Conservation (phyloP, 2,329 filamentous ascomycete genomes). For the Emmonsia crescens region DNA sequence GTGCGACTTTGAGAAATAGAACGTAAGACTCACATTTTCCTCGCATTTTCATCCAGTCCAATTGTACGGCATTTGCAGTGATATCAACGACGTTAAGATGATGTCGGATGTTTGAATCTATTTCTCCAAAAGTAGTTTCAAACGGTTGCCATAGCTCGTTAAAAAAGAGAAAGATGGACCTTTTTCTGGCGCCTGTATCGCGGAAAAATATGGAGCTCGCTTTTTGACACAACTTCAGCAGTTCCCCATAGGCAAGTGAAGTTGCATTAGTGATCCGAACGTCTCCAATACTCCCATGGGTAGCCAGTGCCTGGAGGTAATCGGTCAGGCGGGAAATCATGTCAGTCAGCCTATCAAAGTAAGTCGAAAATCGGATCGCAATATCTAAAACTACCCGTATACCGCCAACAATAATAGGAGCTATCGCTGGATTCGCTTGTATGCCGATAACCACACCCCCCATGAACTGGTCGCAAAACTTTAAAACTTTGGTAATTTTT, state of each 20-base stretch:
- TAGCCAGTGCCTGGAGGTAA: background rate
- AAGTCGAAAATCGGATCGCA: background rate
- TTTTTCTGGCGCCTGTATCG: background rate
- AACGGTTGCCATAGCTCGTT: background rate
- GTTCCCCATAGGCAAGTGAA: background rate
- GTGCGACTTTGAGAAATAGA: background rate
- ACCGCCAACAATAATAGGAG: background rate
- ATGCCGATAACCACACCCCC: background rate
- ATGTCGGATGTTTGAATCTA: background rate
- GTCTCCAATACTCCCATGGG: background rate
- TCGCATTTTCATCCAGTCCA: background rate
- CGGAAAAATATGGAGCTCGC: background rate
- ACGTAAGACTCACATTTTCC: background rate
- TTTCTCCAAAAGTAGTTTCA: background rate
- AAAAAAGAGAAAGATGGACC: background rate
- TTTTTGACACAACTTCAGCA: constrained; percentile 1
- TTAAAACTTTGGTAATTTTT: background rate
- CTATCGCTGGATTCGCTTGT: background rate
- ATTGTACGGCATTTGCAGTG: background rate
- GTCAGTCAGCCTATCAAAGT: background rate
- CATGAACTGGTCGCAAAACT: background rate
- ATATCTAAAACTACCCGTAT: constrained; percentile 1
- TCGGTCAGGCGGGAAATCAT: background rate
- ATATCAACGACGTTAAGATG: background rate
- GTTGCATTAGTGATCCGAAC: background rate